A percentile compares a stretch with the other conserved stretches of the same genome.
Conservation (phyloP, 1,284 basidiomycete genomes). For the Neolentinus lepideus region DNA sequence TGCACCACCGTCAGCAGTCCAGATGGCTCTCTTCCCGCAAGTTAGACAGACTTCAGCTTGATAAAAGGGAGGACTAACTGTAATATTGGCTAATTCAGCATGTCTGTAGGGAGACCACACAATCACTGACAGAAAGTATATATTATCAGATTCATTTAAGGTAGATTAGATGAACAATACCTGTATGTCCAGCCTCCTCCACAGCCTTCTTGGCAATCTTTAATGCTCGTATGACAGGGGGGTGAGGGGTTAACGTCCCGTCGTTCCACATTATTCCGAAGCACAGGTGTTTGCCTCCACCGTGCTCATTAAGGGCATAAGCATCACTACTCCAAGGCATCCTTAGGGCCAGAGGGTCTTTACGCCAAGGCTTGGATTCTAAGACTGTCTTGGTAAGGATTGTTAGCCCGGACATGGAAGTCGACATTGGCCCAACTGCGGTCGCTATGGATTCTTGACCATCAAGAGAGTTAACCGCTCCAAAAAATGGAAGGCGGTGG, state of each 20-base stretch:
- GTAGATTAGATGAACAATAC: conserved; percentile 21
- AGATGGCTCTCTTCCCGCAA: conserved; percentile 28
- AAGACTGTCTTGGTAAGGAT: conserved; percentile 46
- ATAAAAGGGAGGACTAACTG: conserved; percentile 20
- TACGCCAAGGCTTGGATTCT: conserved; percentile 42
- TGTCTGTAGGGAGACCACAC: conserved; percentile 38
- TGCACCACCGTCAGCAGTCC: conserved; percentile 32
- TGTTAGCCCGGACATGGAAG: conserved; percentile 42
- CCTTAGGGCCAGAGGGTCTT: conserved; percentile 43
- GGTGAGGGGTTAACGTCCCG: neutral
- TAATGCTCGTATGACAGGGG: conserved; percentile 31
- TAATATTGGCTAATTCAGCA: conserved; percentile 22
- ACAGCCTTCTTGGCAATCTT: conserved; percentile 51
- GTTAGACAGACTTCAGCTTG: conserved; percentile 5
- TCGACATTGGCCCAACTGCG: conserved; percentile 46
- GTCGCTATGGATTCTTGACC: conserved; percentile 47
- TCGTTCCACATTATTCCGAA: conserved; percentile 56
- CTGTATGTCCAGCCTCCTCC: conserved; percentile 58
- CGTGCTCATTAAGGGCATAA: conserved; percentile 54
- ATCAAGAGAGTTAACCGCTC: conserved; percentile 43
- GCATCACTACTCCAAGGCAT: conserved; percentile 53
- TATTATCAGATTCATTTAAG: conserved; percentile 12
- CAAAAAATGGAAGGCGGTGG: conserved; percentile 41
- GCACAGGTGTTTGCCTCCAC: conserved; percentile 45
- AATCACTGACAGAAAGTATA: conserved; percentile 18